Percentiles rank a stretch among this genome's conserved stretches.
These are phyloP conservation scores for Clonostachys solani DNA, from an alignment of 2,329 filamentous ascomycete genomes.

Conservation along the genomic window DNA sequence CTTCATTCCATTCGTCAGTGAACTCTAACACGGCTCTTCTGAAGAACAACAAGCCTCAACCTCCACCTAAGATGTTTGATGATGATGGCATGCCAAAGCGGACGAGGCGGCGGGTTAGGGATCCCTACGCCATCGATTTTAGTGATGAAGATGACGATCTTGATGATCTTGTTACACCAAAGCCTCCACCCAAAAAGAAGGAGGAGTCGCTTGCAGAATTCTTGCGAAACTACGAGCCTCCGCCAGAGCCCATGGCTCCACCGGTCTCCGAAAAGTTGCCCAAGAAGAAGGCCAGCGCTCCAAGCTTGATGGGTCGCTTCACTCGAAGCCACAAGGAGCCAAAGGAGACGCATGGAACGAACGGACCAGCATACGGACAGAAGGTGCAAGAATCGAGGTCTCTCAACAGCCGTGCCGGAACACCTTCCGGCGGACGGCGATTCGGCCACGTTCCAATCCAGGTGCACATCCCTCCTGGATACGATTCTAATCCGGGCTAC, in stretches of 20 bases:
- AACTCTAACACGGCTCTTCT: slow-evolving; percentile 73
- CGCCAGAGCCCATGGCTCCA: slow-evolving; percentile 39
- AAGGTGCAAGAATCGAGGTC: slow-evolving; percentile 21
- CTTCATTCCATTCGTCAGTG: slow-evolving; percentile 57
- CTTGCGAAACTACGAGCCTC: slow-evolving; percentile 64
- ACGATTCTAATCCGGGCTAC: slow-evolving; percentile 10
- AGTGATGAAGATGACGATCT: slow-evolving; percentile 64
- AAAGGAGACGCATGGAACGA: slow-evolving; percentile 1
- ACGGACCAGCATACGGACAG: background rate
- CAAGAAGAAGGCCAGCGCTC: slow-evolving; percentile 62
- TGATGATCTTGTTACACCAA: slow-evolving; percentile 25
- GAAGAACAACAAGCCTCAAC: slow-evolving; percentile 30
- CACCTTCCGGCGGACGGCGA: slow-evolving; percentile 7
- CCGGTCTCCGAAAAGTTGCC: slow-evolving; percentile 29
- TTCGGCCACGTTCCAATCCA: slow-evolving; percentile 48
- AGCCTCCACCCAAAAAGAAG: slow-evolving; percentile 31
- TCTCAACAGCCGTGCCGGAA: slow-evolving; percentile 31
- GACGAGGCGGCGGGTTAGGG: slow-evolving; percentile 73
- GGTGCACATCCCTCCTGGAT: slow-evolving; percentile 39
- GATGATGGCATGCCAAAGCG: slow-evolving; percentile 60
- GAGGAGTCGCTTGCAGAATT: slow-evolving; percentile 74
- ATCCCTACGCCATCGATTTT: slow-evolving; percentile 90
- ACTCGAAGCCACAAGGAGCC: slow-evolving; percentile 26
- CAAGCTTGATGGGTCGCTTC: slow-evolving; percentile 59
- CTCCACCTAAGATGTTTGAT: slow-evolving; percentile 33